phyloP scores from a whole-genome alignment of 306 rosid species.

The Prunus mume region DNA sequence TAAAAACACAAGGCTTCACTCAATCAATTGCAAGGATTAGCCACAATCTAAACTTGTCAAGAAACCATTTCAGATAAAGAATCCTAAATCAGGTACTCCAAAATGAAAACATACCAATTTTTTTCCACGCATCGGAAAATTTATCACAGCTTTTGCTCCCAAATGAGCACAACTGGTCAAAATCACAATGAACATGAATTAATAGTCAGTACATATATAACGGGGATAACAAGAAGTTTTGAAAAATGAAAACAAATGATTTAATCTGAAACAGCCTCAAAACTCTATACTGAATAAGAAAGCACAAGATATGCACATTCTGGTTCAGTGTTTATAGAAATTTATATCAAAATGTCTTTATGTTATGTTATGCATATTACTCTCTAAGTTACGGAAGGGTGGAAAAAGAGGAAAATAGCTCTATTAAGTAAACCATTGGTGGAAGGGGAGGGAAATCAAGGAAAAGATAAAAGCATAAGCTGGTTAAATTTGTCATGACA shows the following conservation, averaged over 20 bases:
- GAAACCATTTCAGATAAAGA: conserved; percentile 9
- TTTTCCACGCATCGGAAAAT: conserved; percentile 67
- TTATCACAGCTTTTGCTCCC: conserved; percentile 71
- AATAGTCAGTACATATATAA: background rate
- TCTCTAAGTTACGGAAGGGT: background rate
- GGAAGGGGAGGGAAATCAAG: background rate
- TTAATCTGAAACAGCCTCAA: background rate
- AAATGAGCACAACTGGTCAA: conserved; percentile 66
- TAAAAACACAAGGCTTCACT: background rate
- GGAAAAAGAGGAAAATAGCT: background rate
- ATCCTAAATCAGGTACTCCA: conserved; percentile 1
- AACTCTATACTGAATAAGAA: background rate
- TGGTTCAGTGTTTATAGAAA: background rate
- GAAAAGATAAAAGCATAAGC: background rate
- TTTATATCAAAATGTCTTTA: background rate
- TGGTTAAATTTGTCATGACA: conserved; percentile 1
- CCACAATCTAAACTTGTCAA: too few species aligned
- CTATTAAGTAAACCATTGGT: background rate
- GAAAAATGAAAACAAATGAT: background rate
- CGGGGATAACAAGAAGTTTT: background rate
- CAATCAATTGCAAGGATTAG: background rate
- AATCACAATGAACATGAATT: conserved; percentile 2
- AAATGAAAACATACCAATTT: conserved; percentile 55
- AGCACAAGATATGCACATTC: background rate
- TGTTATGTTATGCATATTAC: background rate